Base-by-base conservation (phyloP, 164 flowering plant genomes). In the Kingdonia uniflora region DNA sequence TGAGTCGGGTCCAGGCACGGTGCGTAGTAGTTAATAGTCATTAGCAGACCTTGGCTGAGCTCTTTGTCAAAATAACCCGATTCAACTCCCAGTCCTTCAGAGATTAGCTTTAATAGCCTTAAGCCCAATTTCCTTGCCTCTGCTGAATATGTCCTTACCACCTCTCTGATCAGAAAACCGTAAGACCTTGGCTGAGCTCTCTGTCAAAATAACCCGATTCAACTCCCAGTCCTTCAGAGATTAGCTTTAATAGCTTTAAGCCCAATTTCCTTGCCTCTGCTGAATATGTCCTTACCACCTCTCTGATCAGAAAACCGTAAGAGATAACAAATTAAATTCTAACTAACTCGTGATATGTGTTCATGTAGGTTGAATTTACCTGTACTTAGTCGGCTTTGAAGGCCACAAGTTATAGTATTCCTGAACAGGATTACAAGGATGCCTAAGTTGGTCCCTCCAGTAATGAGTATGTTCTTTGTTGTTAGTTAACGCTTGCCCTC, bases 1-100 rank as follows among this genome's bases (percentile, higher is more conserved):
- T 67, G 42, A 54, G 59, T 70, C 33, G 87, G 78, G 48, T 77
- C 70, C 13, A 80, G 82, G 49, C 79, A 73, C 7, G 72, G 62
- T 2, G 79, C 76, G 42, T 74, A 74, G 55, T 76, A 20, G 26
- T 73, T 57, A 33, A 63, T 20, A 10, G 52, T 17, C 59, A 76
- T 19, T 19, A 55, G 4, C 26, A 59, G 68, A 37, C 5, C 57
- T 42, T 54, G 23, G 44, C 62, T 63, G 2, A 66, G 39, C 10
- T 60, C 68, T 16, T 49, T 48, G 14, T 40, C 51, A 25, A 71
- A 66, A 15, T 62, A 70, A 14, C 63, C 65, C 14, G n/a, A 5
- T 16, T 67, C 59, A 21, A 76, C 64, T 33, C 80, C 73, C 19
- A 75, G 57, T 38, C 76, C 76, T 63, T 71, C 69, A 16, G 59